Conservation (phyloP, 805 yeast genomes). For the Komagataella pastoris region DNA sequence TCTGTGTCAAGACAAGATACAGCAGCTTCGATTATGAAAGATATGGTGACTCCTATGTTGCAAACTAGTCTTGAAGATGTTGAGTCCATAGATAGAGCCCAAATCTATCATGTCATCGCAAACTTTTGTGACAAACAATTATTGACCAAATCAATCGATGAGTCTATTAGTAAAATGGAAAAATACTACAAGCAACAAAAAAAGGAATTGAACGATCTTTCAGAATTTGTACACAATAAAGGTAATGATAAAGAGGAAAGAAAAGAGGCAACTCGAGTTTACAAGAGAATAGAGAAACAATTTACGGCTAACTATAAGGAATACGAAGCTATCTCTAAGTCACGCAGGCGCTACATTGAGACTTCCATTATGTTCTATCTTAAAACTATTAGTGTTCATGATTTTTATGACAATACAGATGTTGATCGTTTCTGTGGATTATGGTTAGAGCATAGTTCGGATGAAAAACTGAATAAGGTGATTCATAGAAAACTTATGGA, state of each 20-base stretch:
- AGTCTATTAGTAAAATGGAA: conserved; percentile 27
- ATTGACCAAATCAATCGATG: conserved; percentile 27
- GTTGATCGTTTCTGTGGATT: conserved; percentile 70
- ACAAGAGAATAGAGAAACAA: conserved; percentile 33
- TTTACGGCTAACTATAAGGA: conserved; percentile 35
- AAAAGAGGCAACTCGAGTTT: conserved; percentile 37
- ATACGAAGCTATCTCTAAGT: conserved; percentile 20
- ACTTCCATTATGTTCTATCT: conserved; percentile 50
- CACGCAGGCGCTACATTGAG: conserved; percentile 26
- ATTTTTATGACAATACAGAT: conserved; percentile 32
- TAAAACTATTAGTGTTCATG: conserved; percentile 31
- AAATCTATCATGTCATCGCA: conserved; percentile 49
- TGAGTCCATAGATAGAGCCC: conserved; percentile 16
- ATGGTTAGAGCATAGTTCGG: conserved; percentile 57
- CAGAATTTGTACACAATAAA: conserved; percentile 25
- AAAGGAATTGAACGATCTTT: conserved; percentile 36
- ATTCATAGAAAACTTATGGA: conserved; percentile 22
- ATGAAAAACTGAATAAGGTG: conserved; percentile 26
- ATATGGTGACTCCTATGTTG: conserved; percentile 38
- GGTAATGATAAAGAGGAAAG: conserved; percentile 30
- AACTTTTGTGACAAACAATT: conserved; percentile 60
- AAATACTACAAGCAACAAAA: conserved; percentile 26
- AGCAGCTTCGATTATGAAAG: conserved; percentile 40
- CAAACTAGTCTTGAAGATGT: conserved; percentile 7
- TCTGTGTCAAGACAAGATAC: conserved; percentile 59